Evolutionary conservation across 352 stramenopile genomes (phyloP).

Genomic region (Nothophytophthora sp.): DNA sequence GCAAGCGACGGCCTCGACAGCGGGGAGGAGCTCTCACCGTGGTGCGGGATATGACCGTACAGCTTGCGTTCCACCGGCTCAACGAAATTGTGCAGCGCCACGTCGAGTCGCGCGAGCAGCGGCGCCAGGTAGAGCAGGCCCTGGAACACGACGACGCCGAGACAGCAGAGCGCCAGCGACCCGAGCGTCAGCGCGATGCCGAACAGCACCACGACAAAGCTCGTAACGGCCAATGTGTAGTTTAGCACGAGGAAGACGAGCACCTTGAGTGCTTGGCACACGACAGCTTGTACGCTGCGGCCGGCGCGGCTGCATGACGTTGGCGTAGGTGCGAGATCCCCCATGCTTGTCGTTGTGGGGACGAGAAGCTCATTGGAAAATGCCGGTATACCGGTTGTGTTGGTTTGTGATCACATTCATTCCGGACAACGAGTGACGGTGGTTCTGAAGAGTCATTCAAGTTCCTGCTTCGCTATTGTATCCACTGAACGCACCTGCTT

Average conservation of each 20-base stretch:
- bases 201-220: constrained; percentile 55
- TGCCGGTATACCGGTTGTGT: no score
- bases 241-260: constrained; percentile 67
- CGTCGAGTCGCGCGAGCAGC: constrained; percentile 50
- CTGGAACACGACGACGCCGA: constrained; percentile 68
- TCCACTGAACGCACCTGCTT: no score
- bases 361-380: no score
- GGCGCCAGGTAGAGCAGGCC: constrained; percentile 56
- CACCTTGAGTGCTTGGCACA: constrained; percentile 16
- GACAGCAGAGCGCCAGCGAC: constrained; percentile 64
- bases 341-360: no score
- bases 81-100: constrained; percentile 67
- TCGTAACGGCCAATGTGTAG: constrained; percentile 41
- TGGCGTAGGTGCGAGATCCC: no score
- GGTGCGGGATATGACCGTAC: constrained; percentile 31
- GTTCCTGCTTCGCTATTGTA: no score
- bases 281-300: constrained; percentile 6
- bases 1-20: constrained; percentile 30
- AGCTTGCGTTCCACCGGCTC: constrained; percentile 35
- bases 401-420: no score
- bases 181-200: constrained; percentile 48
- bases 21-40: constrained; percentile 22
- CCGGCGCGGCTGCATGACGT: no score
- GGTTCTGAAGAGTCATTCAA: no score
- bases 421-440: no score